Conservation (phyloP, 2,329 filamentous ascomycete genomes). For the Tolypocladium paradoxum region DNA sequence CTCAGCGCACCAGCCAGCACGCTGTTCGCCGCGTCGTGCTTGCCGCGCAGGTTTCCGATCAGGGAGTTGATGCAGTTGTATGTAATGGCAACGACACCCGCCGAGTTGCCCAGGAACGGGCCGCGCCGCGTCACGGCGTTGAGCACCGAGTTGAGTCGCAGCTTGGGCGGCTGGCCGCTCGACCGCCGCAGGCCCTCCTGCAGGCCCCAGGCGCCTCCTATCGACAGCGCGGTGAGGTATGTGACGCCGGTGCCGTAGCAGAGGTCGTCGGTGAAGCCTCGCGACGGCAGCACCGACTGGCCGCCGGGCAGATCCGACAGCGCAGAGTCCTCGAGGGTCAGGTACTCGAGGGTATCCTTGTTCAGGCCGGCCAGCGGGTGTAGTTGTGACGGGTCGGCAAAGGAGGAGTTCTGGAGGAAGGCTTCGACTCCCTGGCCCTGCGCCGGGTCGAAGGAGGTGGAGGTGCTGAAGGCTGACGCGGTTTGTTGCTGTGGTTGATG, state of each 20-base stretch:
- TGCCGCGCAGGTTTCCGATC: constrained; percentile 67
- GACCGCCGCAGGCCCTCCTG: constrained; percentile 78
- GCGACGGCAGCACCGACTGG: constrained; percentile 81
- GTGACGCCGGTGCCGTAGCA: constrained; percentile 96
- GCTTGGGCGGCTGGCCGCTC: constrained; percentile 70
- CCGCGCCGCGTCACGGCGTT: constrained; percentile 90
- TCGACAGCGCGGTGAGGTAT: constrained; percentile 74
- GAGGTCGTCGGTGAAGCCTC: constrained; percentile 95
- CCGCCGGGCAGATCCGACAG: constrained; percentile 78
- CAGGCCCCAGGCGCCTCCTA: constrained; percentile 87
- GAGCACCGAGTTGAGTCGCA: constrained; percentile 85
- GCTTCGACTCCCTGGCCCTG: constrained; percentile 72
- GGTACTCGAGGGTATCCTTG: constrained; percentile 87
- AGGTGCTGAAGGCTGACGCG: constrained; percentile 21
- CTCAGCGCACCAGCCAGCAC: constrained; percentile 76
- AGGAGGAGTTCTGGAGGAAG: constrained; percentile 66
- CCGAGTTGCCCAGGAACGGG: constrained; percentile 92
- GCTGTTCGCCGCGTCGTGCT: constrained; percentile 85
- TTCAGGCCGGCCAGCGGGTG: constrained; percentile 92
- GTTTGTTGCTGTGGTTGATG: constrained; percentile 16
- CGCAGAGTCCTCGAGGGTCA: constrained; percentile 83
- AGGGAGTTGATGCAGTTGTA: constrained; percentile 91
- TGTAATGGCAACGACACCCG: constrained; percentile 87
- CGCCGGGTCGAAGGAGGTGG: constrained; percentile 58
- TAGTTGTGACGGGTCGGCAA: constrained; percentile 78